Evolutionary conservation across 2,329 filamentous ascomycete genomes (phyloP), one percentile per base, ranked within the genome.

Genomic region (Fusarium proliferatum): DNA sequence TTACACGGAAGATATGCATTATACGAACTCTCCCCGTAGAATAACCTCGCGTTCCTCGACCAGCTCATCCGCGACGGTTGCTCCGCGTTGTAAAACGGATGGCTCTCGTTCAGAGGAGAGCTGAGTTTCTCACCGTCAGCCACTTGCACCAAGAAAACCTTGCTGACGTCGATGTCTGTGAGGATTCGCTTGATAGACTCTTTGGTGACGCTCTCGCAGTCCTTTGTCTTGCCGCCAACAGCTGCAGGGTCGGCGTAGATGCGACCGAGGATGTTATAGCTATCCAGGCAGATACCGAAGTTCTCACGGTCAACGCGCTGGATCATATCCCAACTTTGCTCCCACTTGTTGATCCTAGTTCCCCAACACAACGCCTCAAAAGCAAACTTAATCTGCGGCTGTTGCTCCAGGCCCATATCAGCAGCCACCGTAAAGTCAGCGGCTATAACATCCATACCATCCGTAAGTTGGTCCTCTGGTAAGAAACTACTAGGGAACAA

Each of bases 361-460:
- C 92, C 92, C 89, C 91, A 96, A 74, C 88, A 90, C 6, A 96
- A 84, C 13, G 88, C 89, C 81, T 96, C 94, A 80, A 94, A 95
- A 1, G 91, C 91, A 76, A 94, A 93, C 13, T 89, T 86, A 30
- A 95, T 86, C 2, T 84, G 83, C 0, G 90, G 90, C 3, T 81
- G 79, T 55, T 90, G 85, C 13, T 82, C 79, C 0, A 88, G 84
- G 2, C 92, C 93, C 67, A 94, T 82, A 65, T 95, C 92, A 2
- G 93, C 92, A 4, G 92, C 85, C 68, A 90, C 84, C 43, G 82
- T 84, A 41, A 95, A 84, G 74, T 95, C 93, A 2, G 84, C 80
- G 3, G 91, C 86, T 63, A 93, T 90, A 15, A 90, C 80, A 30
- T 86, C 81, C 30, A 88, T 76, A 69, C 90, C 84, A 1, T 86